Evolutionary conservation across 805 yeast species (phyloP), one percentile per base, ranked within the genome.

Genomic region (Aciculoconidium aculeatum): DNA sequence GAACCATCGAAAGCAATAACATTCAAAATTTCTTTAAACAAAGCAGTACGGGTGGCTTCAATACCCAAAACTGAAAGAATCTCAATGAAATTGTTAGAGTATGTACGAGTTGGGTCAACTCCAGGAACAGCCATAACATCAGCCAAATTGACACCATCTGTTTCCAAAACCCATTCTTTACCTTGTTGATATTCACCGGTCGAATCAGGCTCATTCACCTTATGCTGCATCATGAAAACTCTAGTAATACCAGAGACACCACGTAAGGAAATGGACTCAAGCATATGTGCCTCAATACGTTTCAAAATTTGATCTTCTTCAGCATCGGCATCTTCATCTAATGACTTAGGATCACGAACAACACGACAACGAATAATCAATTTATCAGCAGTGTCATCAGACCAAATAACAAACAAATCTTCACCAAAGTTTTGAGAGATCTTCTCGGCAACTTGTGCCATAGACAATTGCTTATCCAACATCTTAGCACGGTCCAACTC

Each of bases 1-100:
- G 98, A 88, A 83, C 98, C 99, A 72, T 92, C 99, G 50, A 94
- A 92, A 3, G 97, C 96, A 72, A 92, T 87, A 47, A 92, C 99
- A 52, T 92, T 92, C 62, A 84, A 77, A 49, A 92, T 87, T 66
- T 92, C 98, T 55, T 79, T 83, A 70, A 80, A 92, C 47, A 92
- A 67, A 1, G 97, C 95, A 31, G 88, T 75, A 59, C 98, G 80
- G 14, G 97, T 94, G 23, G 99, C 99, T 59, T 92, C 99, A 53
- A 92, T 92, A 70, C 99, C 99, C 45, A 92, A 67, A 9, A 92
- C 98, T 32, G 87, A 83, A 58, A 90, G 72, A 41, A 92, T 77
- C 60, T 92, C 99, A 47, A 92, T 94, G 59, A 92, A 92, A 37
- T 96, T 90, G 65, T 92, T 92, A 23, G 97, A 88, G 64, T 90